Base-by-base conservation (phyloP, 164 flowering plant genomes). In the Vitis amurensis region DNA sequence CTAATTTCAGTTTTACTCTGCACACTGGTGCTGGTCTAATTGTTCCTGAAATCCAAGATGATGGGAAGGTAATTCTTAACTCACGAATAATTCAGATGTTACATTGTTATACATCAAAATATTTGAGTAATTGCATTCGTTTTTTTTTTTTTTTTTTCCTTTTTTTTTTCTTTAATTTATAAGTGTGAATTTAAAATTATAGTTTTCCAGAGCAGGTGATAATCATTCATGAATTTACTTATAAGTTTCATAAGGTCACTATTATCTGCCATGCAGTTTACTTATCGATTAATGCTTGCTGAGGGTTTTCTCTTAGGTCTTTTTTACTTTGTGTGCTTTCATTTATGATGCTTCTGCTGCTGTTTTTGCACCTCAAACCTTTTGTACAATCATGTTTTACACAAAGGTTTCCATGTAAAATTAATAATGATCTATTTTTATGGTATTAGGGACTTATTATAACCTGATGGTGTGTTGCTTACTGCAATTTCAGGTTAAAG, bases 21-120 rank as follows among this genome's bases (percentile, higher is more conserved):
- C 95, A 93, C 71, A 96, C 99, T 74, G 97, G 98, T 75, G 99
- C 98, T 67, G 99, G 99, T 69, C 76, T 96, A 15, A 96, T 96
- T 80, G 85, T 96, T 72, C 97, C 97, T 61, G 93, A 91, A 79
- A 82, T 96, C 55, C 91, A 85, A 82, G 91, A 89, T 55, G 91
- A 93, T 82, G 97, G 95, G 62, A 74, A 85, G 95, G 99, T 92
- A 80, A 55, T 5, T 49, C 44, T 37, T 3, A 37, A 37, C 27
- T 37, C 0, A 3, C 1, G 6, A 3, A 37, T 37, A 6, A 37
- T 37, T 37, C 5, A 37, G 44, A 37, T 37, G 44, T 37, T 6
- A 37, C 44, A 37, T 37, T 37, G 44, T 37, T 37, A 31, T 14
- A 23, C 56, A 11, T 53, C 56, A 12, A 53, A 12, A 13, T 1